phyloP scores from a whole-genome alignment of 2,329 filamentous ascomycete species.

The Fusarium equiseti region DNA sequence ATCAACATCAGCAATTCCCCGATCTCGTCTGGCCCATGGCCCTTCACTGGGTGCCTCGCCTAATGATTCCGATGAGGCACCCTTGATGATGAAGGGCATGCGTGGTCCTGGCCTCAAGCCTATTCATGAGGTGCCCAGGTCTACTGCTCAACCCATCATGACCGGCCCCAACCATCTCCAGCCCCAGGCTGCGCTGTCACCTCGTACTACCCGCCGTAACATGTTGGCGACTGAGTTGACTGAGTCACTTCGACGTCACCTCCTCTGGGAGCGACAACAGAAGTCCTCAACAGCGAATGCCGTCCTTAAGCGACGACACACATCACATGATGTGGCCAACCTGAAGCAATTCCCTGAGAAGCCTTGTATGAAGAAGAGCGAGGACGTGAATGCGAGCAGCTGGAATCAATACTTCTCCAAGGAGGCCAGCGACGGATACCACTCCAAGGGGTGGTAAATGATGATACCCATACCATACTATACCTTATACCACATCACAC shows the following conservation, averaged over 20 bases:
- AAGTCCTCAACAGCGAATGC: slow-evolving; percentile 91
- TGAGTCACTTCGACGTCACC: slow-evolving; percentile 88
- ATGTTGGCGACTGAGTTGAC: slow-evolving; percentile 97
- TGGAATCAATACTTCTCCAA: slow-evolving; percentile 90
- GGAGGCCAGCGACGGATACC: slow-evolving; percentile 70
- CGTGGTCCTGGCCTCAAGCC: slow-evolving; percentile 63
- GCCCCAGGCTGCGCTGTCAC: slow-evolving; percentile 84
- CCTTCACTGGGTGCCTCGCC: slow-evolving; percentile 62
- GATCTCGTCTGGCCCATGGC: slow-evolving; percentile 65
- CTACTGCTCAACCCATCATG: slow-evolving; percentile 81
- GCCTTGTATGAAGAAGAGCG: slow-evolving; percentile 69
- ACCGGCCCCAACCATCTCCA: slow-evolving; percentile 73
- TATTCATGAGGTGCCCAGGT: slow-evolving; percentile 74
- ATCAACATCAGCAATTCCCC: slow-evolving; percentile 75
- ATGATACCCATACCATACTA: slow-evolving; percentile 33
- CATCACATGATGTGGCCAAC: slow-evolving; percentile 90
- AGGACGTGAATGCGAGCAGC: slow-evolving; percentile 75
- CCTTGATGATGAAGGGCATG: slow-evolving; percentile 73
- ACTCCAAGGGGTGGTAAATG: slow-evolving; percentile 59
- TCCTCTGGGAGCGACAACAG: slow-evolving; percentile 95
- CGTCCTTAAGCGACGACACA: slow-evolving; percentile 89
- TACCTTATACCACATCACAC: slow-evolving; percentile 22
- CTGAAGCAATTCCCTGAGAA: slow-evolving; percentile 83
- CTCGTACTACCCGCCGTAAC: slow-evolving; percentile 89
- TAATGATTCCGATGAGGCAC: slow-evolving; percentile 72